These are phyloP conservation scores for Ormosia semicastrata DNA, from an alignment of 306 rosid genomes.

Conservation along the genomic window DNA sequence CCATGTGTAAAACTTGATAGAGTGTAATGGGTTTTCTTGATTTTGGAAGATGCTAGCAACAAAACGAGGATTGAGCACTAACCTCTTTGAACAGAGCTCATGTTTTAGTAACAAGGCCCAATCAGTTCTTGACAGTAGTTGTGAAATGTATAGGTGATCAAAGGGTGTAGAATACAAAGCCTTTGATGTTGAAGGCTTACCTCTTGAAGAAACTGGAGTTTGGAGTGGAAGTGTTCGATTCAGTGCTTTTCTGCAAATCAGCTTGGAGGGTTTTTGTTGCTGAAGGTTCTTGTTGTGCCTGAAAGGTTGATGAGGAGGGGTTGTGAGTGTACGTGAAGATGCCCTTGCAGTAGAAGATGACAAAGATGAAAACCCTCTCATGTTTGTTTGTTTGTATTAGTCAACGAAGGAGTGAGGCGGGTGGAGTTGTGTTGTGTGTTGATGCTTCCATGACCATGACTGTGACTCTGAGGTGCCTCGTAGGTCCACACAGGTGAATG, in stretches of 20 bases:
- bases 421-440: too few relatives aligned
- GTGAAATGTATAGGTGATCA: slow-evolving; percentile 52
- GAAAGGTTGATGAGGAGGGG: slow-evolving; percentile 31
- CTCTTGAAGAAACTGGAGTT: slow-evolving; percentile 26
- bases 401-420: too few relatives aligned
- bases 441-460: too few relatives aligned
- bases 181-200: slow-evolving; percentile 25
- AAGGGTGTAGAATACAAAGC: slow-evolving; percentile 14
- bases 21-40: slow-evolving; percentile 56
- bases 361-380: slow-evolving; percentile 46
- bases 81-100: slow-evolving; percentile 44
- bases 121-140: slow-evolving; percentile 55
- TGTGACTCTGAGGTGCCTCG: too few relatives aligned
- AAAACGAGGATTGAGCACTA: slow-evolving; percentile 46
- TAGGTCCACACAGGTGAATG: too few relatives aligned
- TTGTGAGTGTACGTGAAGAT: slow-evolving; percentile 29
- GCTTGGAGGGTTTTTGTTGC: slow-evolving; percentile 5
- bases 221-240: not conserved
- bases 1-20: slow-evolving; percentile 69
- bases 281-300: not conserved
- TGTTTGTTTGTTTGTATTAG: not conserved
- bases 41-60: slow-evolving; percentile 57
- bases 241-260: not conserved
- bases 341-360: slow-evolving; percentile 36
- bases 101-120: slow-evolving; percentile 65